Evolutionary conservation across 352 stramenopile genomes (phyloP), one percentile per base, ranked within the genome.

Genomic region (Globisporangium sylvaticum): DNA sequence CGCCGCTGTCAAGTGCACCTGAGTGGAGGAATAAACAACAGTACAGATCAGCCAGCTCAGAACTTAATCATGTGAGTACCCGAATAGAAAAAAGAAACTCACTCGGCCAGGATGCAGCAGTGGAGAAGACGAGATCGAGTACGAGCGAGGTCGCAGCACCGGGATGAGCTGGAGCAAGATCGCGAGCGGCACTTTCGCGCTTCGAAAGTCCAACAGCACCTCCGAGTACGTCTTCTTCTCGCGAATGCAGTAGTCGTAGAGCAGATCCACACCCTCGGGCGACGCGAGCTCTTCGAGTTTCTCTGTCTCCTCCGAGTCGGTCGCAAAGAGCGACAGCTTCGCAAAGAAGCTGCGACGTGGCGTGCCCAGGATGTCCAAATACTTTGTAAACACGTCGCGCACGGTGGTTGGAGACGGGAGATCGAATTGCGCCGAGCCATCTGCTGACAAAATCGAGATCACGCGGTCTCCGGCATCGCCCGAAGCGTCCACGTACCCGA

Each of bases 171-270:
- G 83, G 32, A 97, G 59, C 9, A 98, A 55, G n/a, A 82, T 80
- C 7, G 74, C 68, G 20, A 97, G 72, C 10, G 88, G 82, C 18
- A 94, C 71, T 0, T 74, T 66, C 12, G 89, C 81, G 32, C 86
- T 96, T 0, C 80, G 76, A 52, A 98, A 98, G 62, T 98, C 92
- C 10, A 72, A 58, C 12, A 98, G 71, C 10, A 89, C 85, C 52
- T 98, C 94, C 14, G 80, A 79, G 65, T 97, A 96, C 34, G 85
- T 97, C 64, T 96, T 92, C 65, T 94, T 94, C 67, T 98, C 94
- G 27, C 88, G 86, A 44, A 95, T 94, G 76, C 89, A 96, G 72
- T 98, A 98, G 68, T 97, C 88, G 67, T 97, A 92, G n/a, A 97
- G 85, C 34, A 98, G 71, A 61, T 98, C 94, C 0, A 88, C 89